Conservation (phyloP, 768 basidiomycete genomes). For the Suillus lakei region DNA sequence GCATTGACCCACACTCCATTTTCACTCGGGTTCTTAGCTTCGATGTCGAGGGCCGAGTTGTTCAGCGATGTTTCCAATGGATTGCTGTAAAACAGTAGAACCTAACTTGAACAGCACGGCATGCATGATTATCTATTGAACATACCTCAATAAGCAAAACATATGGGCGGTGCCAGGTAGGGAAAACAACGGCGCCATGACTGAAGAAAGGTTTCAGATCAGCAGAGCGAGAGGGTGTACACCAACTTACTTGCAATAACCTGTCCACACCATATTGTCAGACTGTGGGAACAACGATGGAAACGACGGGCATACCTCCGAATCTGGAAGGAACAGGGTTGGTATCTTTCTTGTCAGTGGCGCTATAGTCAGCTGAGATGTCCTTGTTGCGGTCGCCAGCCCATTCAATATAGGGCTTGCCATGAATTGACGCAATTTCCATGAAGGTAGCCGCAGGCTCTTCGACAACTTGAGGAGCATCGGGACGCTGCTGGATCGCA, state of each 20-base stretch:
- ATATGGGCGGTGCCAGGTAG: slow-evolving; percentile 34
- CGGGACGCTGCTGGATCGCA: slow-evolving; percentile 14
- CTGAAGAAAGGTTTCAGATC: slow-evolving; percentile 11
- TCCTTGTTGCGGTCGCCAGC: slow-evolving; percentile 27
- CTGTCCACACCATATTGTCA: slow-evolving; percentile 12
- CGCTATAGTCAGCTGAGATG: slow-evolving; percentile 20
- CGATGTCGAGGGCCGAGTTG: slow-evolving; percentile 31
- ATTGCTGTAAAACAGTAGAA: slow-evolving; percentile 23
- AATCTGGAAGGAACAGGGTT: slow-evolving; percentile 30
- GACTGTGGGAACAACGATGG: neutral
- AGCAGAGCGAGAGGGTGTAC: neutral
- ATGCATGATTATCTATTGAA: neutral
- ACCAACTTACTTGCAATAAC: slow-evolving; percentile 31
- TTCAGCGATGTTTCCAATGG: slow-evolving; percentile 29
- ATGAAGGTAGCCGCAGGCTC: slow-evolving; percentile 20
- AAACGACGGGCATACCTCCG: slow-evolving; percentile 21
- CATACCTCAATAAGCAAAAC: slow-evolving; percentile 30
- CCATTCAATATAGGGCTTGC: slow-evolving; percentile 30
- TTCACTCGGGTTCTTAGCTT: slow-evolving; percentile 22
- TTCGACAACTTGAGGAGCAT: neutral
- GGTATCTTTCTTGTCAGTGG: slow-evolving; percentile 28
- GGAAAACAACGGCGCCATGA: slow-evolving; percentile 25
- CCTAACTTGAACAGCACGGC: neutral
- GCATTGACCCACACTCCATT: slow-evolving; percentile 21
- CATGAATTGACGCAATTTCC: slow-evolving; percentile 30